Conservation (phyloP, 2,329 filamentous ascomycete genomes). For the Aureobasidium lini region DNA sequence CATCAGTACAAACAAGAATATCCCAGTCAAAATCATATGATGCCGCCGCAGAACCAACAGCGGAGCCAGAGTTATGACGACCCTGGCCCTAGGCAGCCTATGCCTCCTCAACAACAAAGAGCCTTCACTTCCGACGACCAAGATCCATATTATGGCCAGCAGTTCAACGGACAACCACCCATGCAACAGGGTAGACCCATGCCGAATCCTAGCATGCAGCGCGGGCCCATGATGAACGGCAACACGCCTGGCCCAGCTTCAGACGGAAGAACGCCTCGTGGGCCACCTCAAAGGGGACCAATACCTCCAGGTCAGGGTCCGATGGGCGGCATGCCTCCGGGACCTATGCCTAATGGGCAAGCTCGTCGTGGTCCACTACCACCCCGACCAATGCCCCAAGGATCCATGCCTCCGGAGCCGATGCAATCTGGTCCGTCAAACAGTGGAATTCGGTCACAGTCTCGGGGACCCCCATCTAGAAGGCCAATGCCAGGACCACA, state of each 20-base stretch:
- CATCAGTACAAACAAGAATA: neutral
- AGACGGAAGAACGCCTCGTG: neutral
- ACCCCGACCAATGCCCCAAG: neutral
- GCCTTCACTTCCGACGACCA: neutral
- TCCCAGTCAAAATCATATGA: neutral
- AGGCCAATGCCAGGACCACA: neutral
- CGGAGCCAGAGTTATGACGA: slow-evolving; percentile 7
- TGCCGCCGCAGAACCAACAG: neutral
- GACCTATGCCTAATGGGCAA: neutral
- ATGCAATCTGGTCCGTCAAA: neutral
- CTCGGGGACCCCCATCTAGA: neutral
- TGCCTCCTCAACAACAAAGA: neutral
- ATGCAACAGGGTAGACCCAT: neutral
- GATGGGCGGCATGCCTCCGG: neutral
- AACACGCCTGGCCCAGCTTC: neutral
- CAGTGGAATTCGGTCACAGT: neutral
- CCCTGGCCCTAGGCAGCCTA: neutral
- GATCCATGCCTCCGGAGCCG: slow-evolving; percentile 5
- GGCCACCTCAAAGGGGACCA: neutral
- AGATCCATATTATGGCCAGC: neutral
- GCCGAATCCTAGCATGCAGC: neutral
- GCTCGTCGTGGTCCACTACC: neutral
- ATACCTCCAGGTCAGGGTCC: neutral
- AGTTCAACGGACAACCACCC: neutral
- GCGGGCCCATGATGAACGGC: neutral